phyloP scores from a whole-genome alignment of 495 filamentous ascomycete genomes.

The Penicillium lividum region DNA sequence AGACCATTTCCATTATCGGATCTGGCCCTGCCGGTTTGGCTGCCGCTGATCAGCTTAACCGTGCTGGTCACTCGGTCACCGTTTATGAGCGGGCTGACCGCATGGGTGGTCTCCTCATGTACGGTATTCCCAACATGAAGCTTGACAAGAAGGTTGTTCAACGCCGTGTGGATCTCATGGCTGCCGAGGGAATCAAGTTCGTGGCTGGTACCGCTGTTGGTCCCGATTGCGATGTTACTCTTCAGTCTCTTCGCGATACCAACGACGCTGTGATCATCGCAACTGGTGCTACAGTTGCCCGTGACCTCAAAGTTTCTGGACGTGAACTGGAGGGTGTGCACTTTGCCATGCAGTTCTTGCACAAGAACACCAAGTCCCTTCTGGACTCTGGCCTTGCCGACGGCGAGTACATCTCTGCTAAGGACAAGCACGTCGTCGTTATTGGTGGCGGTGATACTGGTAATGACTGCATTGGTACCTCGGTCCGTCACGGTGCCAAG shows the following conservation, averaged over 20 bases:
- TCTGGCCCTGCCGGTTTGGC: conserved; percentile 94
- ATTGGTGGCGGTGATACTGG: conserved; percentile 99
- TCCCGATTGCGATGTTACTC: conserved; percentile 66
- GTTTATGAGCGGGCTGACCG: conserved; percentile 97
- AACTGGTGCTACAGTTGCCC: conserved; percentile 95
- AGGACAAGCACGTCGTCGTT: conserved; percentile 95
- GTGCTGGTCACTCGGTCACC: conserved; percentile 84
- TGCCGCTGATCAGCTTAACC: conserved; percentile 93
- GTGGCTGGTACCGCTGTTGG: conserved; percentile 77
- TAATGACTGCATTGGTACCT: conserved; percentile 99
- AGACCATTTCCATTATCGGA: conserved; percentile 89
- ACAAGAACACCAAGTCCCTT: conserved; percentile 97
- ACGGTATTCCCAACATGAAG: conserved; percentile 99
- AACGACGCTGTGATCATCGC: conserved; percentile 91
- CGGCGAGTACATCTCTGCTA: conserved; percentile 90
- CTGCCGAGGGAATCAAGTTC: conserved; percentile 84
- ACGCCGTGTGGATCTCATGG: conserved; percentile 95
- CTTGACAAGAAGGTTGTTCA: conserved; percentile 98
- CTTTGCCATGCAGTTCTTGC: conserved; percentile 98
- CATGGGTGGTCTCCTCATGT: conserved; percentile 92
- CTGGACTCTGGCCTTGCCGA: conserved; percentile 90
- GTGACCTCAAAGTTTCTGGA: conserved; percentile 90
- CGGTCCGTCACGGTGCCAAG: conserved; percentile 95
- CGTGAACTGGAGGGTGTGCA: conserved; percentile 93
- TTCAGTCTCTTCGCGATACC: conserved; percentile 72